Evolutionary conservation across 1,284 basidiomycete genomes (phyloP), one percentile per base, ranked within the genome.

Genomic region (Schizopora paradoxa): DNA sequence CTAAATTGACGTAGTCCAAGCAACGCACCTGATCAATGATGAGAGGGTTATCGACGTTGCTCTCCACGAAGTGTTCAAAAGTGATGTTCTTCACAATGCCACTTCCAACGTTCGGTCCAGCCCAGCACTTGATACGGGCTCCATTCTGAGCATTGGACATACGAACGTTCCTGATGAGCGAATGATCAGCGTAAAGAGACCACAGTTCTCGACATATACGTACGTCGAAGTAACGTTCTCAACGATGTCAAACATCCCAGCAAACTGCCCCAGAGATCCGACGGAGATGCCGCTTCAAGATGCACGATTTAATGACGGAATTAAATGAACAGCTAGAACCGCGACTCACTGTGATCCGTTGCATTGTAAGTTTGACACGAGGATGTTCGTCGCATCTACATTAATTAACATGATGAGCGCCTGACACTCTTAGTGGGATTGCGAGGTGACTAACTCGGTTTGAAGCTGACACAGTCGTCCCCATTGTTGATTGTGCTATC

Each of bases 391-490:
- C 1, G 58, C 64, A 54, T 59, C 68, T 64, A 45, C n/a, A 28
- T 19, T 4, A 36, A 41, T 10, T 19, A 23, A 41, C 14, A 23
- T 23, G 37, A 33, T 31, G 18, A 28, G 5, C 18, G 16, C 32
- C 34, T 18, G 27, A 26, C 5, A 10, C 29, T 13, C 11, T 10
- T 33, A 22, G 32, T 7, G 16, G 22, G 26, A 36, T n/a, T 14
- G 44, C 29, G 22, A 22, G 19, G 6, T 1, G 6, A 64, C 56
- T 57, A 66, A 70, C 82, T 84, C 2, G 81, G 75, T 60, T 82
- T 82, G 68, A 85, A 82, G 4, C 72, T 71, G 25, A 83, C 75
- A 57, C 79, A 85, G 58, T 82, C 75, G 50, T 79, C 79, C 3
- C 74, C 77, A 43, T 82, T 81, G 43, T 72, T 68, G 41, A 81